phyloP scores from a whole-genome alignment of 164 flowering plant genomes.

The Magnolia kwangsiensis region DNA sequence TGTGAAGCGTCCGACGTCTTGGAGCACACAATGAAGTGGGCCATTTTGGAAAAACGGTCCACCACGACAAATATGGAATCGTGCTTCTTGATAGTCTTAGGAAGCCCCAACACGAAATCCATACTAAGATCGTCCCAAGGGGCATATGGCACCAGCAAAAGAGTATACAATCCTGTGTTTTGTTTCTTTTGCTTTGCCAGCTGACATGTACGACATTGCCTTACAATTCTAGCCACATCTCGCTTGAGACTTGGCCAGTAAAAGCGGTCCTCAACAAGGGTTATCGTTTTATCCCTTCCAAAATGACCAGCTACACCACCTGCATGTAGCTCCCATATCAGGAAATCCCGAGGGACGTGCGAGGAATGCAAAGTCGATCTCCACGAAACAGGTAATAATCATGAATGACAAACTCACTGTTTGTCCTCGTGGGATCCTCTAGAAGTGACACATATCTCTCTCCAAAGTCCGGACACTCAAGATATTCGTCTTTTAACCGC shows the following conservation, averaged over 20 bases:
- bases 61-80: constrained; percentile 4
- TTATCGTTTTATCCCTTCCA: no score
- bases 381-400: neutral
- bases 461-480: neutral
- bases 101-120: constrained; percentile 2
- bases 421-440: neutral
- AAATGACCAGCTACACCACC: no score
- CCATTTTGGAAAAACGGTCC: neutral
- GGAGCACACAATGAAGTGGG: neutral
- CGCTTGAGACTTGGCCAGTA: no score
- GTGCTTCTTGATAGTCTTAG: neutral
- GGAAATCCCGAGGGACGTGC: neutral
- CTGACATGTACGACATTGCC: neutral
- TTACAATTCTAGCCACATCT: no score
- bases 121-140: constrained; percentile 3
- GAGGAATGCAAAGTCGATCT: neutral
- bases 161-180: neutral
- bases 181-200: neutral
- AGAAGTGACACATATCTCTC: neutral
- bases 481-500: neutral
- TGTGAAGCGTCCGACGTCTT: neutral
- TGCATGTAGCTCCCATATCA: no score
- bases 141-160: neutral
- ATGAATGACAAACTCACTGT: neutral
- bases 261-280: no score